Evolutionary conservation across 345 rosid genomes (phyloP), one percentile per base, ranked within the genome.

Genomic region (Corchorus olitorius): DNA sequence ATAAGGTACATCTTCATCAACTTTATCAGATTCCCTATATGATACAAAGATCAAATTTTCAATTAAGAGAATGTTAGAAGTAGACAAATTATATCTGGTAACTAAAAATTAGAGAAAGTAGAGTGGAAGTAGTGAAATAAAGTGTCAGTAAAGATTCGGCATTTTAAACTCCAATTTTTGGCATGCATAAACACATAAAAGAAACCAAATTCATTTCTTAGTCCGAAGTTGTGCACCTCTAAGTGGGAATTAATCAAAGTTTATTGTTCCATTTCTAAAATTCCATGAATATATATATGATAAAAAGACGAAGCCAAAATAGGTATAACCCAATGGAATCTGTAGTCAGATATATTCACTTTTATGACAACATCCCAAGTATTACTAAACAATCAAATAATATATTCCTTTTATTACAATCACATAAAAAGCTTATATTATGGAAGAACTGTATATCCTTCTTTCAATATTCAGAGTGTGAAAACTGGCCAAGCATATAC

Each of bases 21-120:
- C 55, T 76, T 85, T 83, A 79, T 93, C 97, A 33, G 88, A 78
- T 82, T 95, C 97, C 97, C 98, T 92, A 69, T 16, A 22, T 1
- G 46, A 59, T 43, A 7, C 39, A 45, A 59, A 58, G 17, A 66
- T 20, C 8, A 8, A 0, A 8, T 17, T 39, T 65, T 41, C 16
- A 17, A n/a, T 41, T n/a, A 41, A 11, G 66, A 14, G 5, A 61
- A 37, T 46, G 5, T 56, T 9, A 56, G 11, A 56, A 6, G 34
- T 20, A 20, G 17, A 17, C 8, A 17, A 5, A 17, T 1, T 4
- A 27, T 27, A 27, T 39, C 2, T 39, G 43, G 43, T 39, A 39
- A 39, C 2, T 39, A 16, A 53, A 6, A 8, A 53, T 53, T 1
- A 45, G 48, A 53, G n/a, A 39, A 39, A 16, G 19, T 53, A 16